Evolutionary conservation across 2,329 filamentous ascomycete species (phyloP), one percentile per base, ranked within the genome.

Genomic region (Nemania sp.): DNA sequence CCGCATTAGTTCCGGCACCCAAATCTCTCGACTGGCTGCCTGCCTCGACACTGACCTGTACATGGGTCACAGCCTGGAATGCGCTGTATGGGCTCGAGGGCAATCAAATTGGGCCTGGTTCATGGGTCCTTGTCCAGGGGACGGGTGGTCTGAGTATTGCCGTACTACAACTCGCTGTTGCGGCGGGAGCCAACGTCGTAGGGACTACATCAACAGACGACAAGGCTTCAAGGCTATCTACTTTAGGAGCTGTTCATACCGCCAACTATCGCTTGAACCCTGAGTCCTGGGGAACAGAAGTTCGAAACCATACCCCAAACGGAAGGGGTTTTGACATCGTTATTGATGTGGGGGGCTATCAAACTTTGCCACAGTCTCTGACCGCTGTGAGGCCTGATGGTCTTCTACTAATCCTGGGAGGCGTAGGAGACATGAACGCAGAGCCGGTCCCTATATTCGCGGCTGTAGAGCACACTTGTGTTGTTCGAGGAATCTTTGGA

Each of bases 301-400:
- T 83, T 8, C 66, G 78, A 8, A 79, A 77, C 0, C 74, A 80
- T 0, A 77, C 74, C 0, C 71, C 71, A 0, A 68, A 72, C 1
- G 74, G 74, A 2, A 64, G 62, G 2, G 86, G 86, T 11, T 80
- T 86, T 6, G 79, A 88, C 61, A 76, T 85, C 56, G 72, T 89
- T 33, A 64, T 88, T 33, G 86, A 90, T 62, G 80, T 88, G n/a
- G 86, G 83, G 11, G 86, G 86, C 0, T 75, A 81, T 0, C 77
- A 75, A n/a, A 88, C 84, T 0, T 75, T 89, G 59, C 62, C 72
- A 3, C 76, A 86, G 64, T 78, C 76, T 2, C 70, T 86, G 34
- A 77, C 77, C 58, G 78, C 79, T 1, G 71, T 83, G 0, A 60
- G 66, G 0, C 49, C 63, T 0, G 67, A 72, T 12, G 73, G 73